phyloP scores from a whole-genome alignment of 441 rosid genomes.

The Macaranga tanarius region DNA sequence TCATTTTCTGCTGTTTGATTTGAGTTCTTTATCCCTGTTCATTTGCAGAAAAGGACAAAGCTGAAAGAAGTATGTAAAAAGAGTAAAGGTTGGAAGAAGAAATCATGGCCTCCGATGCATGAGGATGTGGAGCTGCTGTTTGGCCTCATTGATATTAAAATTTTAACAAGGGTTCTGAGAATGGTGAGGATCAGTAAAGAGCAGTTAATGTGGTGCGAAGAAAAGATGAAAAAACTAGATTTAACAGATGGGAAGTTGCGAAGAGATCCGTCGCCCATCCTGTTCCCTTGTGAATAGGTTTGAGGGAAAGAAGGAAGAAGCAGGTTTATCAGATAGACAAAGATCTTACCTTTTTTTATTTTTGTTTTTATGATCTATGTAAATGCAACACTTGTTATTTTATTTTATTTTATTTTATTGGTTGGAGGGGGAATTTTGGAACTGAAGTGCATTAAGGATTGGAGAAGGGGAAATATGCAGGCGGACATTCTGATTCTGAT shows the following conservation, averaged over 20 bases:
- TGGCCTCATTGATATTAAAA: constrained; percentile 62
- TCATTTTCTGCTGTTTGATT: not conserved
- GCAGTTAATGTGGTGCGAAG: constrained; percentile 92
- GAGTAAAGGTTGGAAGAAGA: constrained; percentile 76
- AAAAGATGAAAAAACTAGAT: constrained; percentile 81
- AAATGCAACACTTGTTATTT: no score
- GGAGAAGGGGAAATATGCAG: no score
- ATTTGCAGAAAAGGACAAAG: constrained; percentile 63
- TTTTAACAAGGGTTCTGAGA: constrained; percentile 65
- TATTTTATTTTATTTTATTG: no score
- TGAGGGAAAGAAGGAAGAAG: not conserved
- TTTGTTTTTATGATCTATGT: not conserved
- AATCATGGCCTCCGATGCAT: constrained; percentile 68
- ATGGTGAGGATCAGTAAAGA: constrained; percentile 73
- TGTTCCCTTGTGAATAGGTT: constrained; percentile 69
- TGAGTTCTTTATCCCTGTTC: not conserved
- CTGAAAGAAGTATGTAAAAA: constrained; percentile 70
- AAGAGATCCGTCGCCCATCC: constrained; percentile 79
- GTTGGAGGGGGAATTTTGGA: no score
- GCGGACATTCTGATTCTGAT: no score
- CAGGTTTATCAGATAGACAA: not conserved
- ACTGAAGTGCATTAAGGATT: no score
- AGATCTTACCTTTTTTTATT: not conserved
- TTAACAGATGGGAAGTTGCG: constrained; percentile 56
- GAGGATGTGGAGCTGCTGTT: constrained; percentile 74